Conservation (phyloP, 176 grass and related monocot species). For the Oryza meyeriana region DNA sequence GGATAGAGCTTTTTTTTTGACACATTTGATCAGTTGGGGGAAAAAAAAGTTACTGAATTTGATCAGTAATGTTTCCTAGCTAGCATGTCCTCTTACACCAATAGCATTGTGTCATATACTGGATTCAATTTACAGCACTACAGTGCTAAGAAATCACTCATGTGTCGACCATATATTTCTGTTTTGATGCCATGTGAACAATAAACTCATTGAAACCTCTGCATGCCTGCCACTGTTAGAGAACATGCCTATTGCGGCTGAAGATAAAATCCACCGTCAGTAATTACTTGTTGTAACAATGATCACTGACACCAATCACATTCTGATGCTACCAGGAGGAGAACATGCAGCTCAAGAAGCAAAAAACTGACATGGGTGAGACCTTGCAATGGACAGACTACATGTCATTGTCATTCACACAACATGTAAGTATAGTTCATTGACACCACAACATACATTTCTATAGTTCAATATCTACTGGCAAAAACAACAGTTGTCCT, state of each 20-base stretch:
- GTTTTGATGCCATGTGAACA: slow-evolving; percentile 30
- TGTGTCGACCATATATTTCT: slow-evolving; percentile 21
- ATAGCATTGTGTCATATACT: slow-evolving; percentile 22
- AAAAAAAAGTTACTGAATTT: not conserved
- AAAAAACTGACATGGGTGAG: slow-evolving; percentile 43
- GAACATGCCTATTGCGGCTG: slow-evolving; percentile 13
- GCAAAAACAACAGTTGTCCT: no score
- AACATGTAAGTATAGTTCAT: slow-evolving; percentile 55
- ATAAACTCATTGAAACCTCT: slow-evolving; percentile 23
- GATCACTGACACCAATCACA: slow-evolving; percentile 4
- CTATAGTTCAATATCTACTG: not conserved
- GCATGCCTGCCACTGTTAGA: slow-evolving; percentile 30
- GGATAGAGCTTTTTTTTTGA: not conserved
- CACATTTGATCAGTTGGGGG: no score
- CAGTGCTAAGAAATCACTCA: slow-evolving; percentile 31
- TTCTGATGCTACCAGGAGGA: slow-evolving; percentile 56
- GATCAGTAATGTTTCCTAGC: not conserved
- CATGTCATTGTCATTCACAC: slow-evolving; percentile 90
- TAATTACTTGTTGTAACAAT: slow-evolving; percentile 10
- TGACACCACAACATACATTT: no score
- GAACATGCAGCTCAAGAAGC: slow-evolving; percentile 74
- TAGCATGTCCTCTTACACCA: slow-evolving; percentile 10
- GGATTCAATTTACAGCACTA: slow-evolving; percentile 29
- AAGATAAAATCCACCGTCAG: not conserved
- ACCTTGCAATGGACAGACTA: slow-evolving; percentile 83